Conservation (phyloP, 202 grass and related monocot species). For the Saccharum hybrid region DNA sequence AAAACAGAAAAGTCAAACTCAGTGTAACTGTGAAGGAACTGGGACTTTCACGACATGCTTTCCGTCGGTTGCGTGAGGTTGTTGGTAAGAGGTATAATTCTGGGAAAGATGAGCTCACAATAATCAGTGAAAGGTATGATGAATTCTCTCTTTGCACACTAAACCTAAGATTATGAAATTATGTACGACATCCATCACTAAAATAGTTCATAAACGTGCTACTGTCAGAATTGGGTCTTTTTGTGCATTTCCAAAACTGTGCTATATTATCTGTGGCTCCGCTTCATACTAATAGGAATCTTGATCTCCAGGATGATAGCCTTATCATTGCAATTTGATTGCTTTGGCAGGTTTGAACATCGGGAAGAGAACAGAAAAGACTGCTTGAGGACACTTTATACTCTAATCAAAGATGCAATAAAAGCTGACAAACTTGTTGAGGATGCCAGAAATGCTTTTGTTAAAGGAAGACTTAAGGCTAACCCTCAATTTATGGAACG, state of each 20-base stretch:
- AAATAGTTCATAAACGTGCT: constrained; percentile 12
- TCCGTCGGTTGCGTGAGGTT: constrained; percentile 70
- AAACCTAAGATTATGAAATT: constrained; percentile 7
- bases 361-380: constrained; percentile 97
- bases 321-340: constrained; percentile 44
- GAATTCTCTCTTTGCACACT: constrained; percentile 23
- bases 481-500: constrained; percentile 86
- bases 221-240: constrained; percentile 8
- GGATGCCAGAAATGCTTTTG: constrained; percentile 63
- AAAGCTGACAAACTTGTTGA: constrained; percentile 74
- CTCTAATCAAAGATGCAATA: constrained; percentile 68
- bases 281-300: constrained; percentile 13
- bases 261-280: constrained; percentile 5
- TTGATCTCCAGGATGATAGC: constrained; percentile 10
- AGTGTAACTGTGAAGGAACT: constrained; percentile 89
- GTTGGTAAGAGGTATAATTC: constrained; percentile 90
- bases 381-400: constrained; percentile 84
- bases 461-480: constrained; percentile 70
- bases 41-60: constrained; percentile 77
- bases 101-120: constrained; percentile 88
- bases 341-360: constrained; percentile 69
- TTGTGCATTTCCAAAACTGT: background rate
- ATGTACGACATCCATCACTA: background rate
- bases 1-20: constrained; percentile 96
- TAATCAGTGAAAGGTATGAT: constrained; percentile 88